Base-by-base conservation (phyloP, 2,329 filamentous ascomycete genomes). In the Amauroascus niger region DNA sequence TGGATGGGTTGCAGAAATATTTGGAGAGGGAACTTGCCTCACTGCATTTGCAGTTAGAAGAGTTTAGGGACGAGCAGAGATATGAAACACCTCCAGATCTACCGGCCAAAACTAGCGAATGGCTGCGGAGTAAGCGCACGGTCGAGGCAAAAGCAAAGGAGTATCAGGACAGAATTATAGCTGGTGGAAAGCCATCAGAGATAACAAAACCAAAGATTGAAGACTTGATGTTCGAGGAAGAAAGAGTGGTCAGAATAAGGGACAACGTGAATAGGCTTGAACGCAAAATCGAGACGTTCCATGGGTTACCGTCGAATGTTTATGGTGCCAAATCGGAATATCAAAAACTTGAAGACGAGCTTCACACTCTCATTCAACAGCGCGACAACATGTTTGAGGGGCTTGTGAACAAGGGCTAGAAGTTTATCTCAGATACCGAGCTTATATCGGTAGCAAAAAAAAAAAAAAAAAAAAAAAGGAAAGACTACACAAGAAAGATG, bases 371-470 rank as follows among this genome's bases (percentile, higher is more conserved):
- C 49, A 82, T 77, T 26, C 75, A 75, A 58, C 76, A 77, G 60
- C 78, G 89, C 52, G 88, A 95, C 65, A 76, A 72, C 28, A 74
- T 88, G 52, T 94, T 95, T 65, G 88, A 91, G 64, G 79, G 76
- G 1, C 66, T 93, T 45, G 81, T 88, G 1, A 80, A 82, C 41
- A 32, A 44, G 40, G 32, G 40, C 9, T n/a, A 24, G 16, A 24
- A 9, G 24, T 26, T 49, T 18, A 53, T 47, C n/a, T n/a, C n/a
- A n/a, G n/a, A n/a, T n/a, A n/a, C n/a, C n/a, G n/a, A n/a, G n/a
- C n/a, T n/a, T n/a, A n/a, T n/a, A n/a, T n/a, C n/a, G n/a, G n/a
- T n/a, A n/a, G n/a, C n/a, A n/a, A n/a, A n/a, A n/a, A n/a, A n/a
- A n/a, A n/a, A n/a, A n/a, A n/a, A n/a, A n/a, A n/a, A n/a, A n/a